These are phyloP conservation scores for Delphinella strobiligena DNA, from an alignment of 2,329 filamentous ascomycete species.

Conservation along the genomic window DNA sequence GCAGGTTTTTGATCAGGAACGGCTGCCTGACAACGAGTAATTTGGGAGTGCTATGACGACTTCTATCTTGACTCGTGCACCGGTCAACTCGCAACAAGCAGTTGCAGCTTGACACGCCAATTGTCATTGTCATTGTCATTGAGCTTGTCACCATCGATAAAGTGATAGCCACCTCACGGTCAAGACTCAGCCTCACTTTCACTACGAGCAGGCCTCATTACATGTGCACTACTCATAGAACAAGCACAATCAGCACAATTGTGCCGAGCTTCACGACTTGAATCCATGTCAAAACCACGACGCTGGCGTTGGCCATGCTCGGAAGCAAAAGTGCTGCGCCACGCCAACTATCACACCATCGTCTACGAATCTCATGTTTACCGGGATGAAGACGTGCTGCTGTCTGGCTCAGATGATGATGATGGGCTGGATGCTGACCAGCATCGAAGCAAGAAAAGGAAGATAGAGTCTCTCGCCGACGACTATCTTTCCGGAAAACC, in stretches of 20 bases:
- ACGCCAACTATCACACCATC: slow-evolving; percentile 4
- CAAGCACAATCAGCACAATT: not conserved
- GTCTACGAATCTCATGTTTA: slow-evolving; percentile 1
- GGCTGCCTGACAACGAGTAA: too few species aligned
- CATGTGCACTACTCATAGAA: too few species aligned
- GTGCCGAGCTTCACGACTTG: not conserved
- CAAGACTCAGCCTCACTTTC: too few species aligned
- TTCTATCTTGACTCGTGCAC: too few species aligned
- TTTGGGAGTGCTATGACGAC: too few species aligned
- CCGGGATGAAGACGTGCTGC: slow-evolving; percentile 33
- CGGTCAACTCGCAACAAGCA: too few species aligned
- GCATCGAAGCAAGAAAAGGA: slow-evolving; percentile 37
- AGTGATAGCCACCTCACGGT: not conserved
- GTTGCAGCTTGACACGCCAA: slow-evolving; percentile 13
- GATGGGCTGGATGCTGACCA: slow-evolving; percentile 38
- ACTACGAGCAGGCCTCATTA: too few species aligned
- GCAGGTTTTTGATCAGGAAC: too few species aligned
- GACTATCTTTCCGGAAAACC: slow-evolving; percentile 45
- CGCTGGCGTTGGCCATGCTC: slow-evolving; percentile 10
- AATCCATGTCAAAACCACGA: not conserved
- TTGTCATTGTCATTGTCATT: slow-evolving; percentile 24
- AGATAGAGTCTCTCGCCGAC: slow-evolving; percentile 48
- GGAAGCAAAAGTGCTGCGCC: slow-evolving; percentile 7
- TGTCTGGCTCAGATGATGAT: slow-evolving; percentile 48
- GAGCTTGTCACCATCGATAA: not conserved